A percentile compares a stretch with the other conserved stretches of the same genome.
Evolutionary conservation across 2,329 filamentous ascomycete genomes (phyloP).

Genomic region (Paraconiothyrium sp.): DNA sequence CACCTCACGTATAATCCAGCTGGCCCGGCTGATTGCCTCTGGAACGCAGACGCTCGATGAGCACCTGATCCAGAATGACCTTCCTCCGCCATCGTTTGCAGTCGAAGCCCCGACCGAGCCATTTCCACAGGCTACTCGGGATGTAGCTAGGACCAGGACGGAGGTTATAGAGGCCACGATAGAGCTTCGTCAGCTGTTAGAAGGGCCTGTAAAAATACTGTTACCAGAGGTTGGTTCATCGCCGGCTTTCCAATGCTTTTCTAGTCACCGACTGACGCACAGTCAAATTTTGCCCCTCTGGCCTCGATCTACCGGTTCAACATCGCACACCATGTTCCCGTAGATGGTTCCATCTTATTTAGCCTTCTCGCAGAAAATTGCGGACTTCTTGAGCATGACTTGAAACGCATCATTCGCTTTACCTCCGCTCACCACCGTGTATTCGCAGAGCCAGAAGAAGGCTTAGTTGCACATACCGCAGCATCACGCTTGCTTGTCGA

Average conservation of each 20-base stretch:
- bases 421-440: constrained; percentile 51
- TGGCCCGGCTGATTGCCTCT: constrained; percentile 19
- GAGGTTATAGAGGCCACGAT: constrained; percentile 19
- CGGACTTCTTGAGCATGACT: constrained; percentile 20
- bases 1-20: constrained; percentile 17
- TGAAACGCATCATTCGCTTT: constrained; percentile 52
- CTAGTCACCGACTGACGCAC: neutral
- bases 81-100: constrained; percentile 17
- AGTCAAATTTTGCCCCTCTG: constrained; percentile 23
- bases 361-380: constrained; percentile 14
- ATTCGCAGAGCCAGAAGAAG: constrained; percentile 52
- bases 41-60: constrained; percentile 11
- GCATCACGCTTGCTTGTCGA: constrained; percentile 29
- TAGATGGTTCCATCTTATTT: constrained; percentile 15
- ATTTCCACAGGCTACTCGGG: constrained; percentile 7
- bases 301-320: constrained; percentile 8
- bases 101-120: constrained; percentile 15
- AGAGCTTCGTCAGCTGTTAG: constrained; percentile 23
- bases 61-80: constrained; percentile 10
- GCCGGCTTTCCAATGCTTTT: neutral
- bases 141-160: constrained; percentile 13
- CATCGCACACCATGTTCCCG: constrained; percentile 4
- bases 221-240: constrained; percentile 18
- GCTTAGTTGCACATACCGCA: constrained; percentile 53
- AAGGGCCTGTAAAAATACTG: constrained; percentile 20